These are phyloP conservation scores for Nicotiana rustica DNA, from an alignment of 305 asterid genomes.

Conservation along the genomic window DNA sequence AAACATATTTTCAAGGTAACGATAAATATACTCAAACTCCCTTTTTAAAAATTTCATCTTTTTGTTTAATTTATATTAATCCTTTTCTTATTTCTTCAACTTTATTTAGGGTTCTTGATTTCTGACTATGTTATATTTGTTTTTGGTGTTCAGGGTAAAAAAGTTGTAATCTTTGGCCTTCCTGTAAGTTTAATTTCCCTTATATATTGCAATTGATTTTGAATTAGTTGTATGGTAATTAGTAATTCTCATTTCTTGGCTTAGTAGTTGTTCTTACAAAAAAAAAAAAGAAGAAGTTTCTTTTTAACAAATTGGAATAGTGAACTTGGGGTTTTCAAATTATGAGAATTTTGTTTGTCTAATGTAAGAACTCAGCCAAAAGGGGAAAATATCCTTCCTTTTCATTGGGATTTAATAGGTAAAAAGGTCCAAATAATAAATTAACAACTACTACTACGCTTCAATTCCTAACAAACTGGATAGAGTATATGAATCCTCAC, in stretches of 20 bases:
- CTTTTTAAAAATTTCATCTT: background rate
- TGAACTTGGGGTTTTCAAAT: background rate
- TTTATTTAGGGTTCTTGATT: slow-evolving; percentile 37
- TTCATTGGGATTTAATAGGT: background rate
- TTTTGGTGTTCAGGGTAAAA: slow-evolving; percentile 74
- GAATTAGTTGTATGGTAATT: background rate
- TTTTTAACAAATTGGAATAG: background rate
- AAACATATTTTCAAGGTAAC: slow-evolving; percentile 80
- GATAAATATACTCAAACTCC: background rate
- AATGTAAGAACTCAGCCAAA: background rate
- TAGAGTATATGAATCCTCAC: background rate
- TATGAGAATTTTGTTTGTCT: background rate
- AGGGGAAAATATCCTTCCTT: background rate
- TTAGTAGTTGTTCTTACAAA: background rate
- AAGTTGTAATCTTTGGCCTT: slow-evolving; percentile 91
- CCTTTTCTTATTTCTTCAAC: background rate
- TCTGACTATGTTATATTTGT: slow-evolving; percentile 29
- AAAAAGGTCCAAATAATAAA: background rate
- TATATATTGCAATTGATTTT: background rate
- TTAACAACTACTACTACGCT: background rate
- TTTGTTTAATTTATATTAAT: background rate
- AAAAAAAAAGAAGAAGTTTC: background rate
- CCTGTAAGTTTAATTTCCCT: slow-evolving; percentile 65
- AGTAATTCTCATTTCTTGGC: slow-evolving; percentile 23
- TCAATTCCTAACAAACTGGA: background rate